phyloP scores from a whole-genome alignment of 2,329 filamentous ascomycete genomes.

The Domatiomyces catenatus region DNA sequence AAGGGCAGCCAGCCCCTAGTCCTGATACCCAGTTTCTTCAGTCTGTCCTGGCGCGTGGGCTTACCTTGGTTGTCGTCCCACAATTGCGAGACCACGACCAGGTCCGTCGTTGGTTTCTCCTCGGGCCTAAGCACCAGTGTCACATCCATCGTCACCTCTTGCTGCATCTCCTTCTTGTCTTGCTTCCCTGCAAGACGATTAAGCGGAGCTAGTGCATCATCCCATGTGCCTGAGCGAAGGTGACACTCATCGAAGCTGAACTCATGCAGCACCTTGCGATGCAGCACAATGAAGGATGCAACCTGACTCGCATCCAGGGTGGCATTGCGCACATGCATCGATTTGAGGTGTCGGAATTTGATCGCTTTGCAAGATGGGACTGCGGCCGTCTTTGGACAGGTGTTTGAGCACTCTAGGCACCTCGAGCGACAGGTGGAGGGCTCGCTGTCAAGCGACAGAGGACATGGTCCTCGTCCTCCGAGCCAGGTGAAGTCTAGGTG shows the following conservation, averaged over 20 bases:
- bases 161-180: conserved; percentile 24
- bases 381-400: conserved; percentile 21
- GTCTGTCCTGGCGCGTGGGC: conserved; percentile 8
- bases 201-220: conserved; percentile 63
- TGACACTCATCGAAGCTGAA: conserved; percentile 67
- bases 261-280: conserved; percentile 54
- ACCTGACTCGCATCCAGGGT: conserved; percentile 58
- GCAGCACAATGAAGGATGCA: conserved; percentile 49
- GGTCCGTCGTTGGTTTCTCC: conserved; percentile 14
- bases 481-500: conserved; percentile 66
- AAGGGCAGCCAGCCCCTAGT: conserved; percentile 12
- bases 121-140: conserved; percentile 24
- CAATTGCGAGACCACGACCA: conserved; percentile 17
- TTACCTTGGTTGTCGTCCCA: conserved; percentile 15
- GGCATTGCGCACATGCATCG: conserved; percentile 57
- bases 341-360: conserved; percentile 50
- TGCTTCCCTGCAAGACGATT: conserved; percentile 27
- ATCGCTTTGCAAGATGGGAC: conserved; percentile 39
- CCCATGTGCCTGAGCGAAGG: conserved; percentile 59
- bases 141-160: conserved; percentile 24
- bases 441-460: conserved; percentile 54
- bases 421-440: conserved; percentile 44
- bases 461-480: conserved; percentile 56
- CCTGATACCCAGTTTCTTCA: conserved; percentile 9
- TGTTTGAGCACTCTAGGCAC: conserved; percentile 20